These are phyloP conservation scores for Alternaria infectoria DNA, from an alignment of 2,329 filamentous ascomycete genomes.

Conservation along the genomic window DNA sequence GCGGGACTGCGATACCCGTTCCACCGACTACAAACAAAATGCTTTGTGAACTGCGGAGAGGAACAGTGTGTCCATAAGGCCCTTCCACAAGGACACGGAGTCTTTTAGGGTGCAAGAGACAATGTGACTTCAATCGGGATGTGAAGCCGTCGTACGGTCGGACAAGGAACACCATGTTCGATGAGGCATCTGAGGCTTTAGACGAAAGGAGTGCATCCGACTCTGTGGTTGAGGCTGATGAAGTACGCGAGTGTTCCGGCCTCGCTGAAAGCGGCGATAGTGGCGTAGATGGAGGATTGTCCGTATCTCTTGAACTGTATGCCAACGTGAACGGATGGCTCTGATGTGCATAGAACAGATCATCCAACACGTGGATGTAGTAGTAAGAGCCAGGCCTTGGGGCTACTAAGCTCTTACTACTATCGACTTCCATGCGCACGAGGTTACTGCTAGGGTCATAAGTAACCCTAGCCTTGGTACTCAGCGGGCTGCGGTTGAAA, in stretches of 20 bases:
- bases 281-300: neutral
- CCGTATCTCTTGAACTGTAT: constrained; percentile 19
- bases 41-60: constrained; percentile 50
- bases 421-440: constrained; percentile 55
- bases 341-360: constrained; percentile 54
- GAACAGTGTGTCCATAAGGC: constrained; percentile 55
- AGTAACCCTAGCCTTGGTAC: constrained; percentile 48
- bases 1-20: constrained; percentile 42
- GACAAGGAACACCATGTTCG: constrained; percentile 55
- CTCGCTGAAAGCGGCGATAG: constrained; percentile 17
- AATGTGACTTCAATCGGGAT: constrained; percentile 46
- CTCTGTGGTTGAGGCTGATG: constrained; percentile 27
- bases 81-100: constrained; percentile 57
- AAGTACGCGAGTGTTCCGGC: constrained; percentile 9
- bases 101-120: constrained; percentile 26
- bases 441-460: constrained; percentile 56
- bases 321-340: constrained; percentile 57
- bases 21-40: constrained; percentile 47
- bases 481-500: constrained; percentile 50
- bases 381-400: constrained; percentile 58
- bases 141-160: constrained; percentile 61
- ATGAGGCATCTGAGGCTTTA: neutral
- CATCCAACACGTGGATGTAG: constrained; percentile 55
- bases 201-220: constrained; percentile 38
- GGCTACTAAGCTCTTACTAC: constrained; percentile 39